Evolutionary conservation across 257 asterid genomes (phyloP).

Genomic region (Primulina tabacum): DNA sequence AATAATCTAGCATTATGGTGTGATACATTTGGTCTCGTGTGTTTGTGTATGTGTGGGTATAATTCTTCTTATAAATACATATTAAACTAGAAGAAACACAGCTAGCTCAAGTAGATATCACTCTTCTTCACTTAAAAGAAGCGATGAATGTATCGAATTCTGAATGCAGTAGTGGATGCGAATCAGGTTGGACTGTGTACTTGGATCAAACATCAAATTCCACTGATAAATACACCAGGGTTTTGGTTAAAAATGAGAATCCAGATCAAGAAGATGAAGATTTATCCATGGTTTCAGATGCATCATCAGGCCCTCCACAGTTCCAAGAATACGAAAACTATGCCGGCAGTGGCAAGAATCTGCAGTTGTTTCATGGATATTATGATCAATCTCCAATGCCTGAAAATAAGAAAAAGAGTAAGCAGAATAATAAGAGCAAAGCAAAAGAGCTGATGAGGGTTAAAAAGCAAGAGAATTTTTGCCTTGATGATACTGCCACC

Average conservation of each 20-base stretch:
- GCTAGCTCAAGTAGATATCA: neutral
- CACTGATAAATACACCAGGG: slow-evolving; percentile 31
- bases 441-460: neutral
- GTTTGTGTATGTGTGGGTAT: slow-evolving; percentile 12
- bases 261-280: slow-evolving; percentile 41
- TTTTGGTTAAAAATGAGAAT: slow-evolving; percentile 18
- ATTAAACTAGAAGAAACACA: slow-evolving; percentile 10
- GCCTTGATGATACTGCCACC: neutral
- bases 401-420: neutral
- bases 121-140: neutral
- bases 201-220: slow-evolving; percentile 64
- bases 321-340: slow-evolving; percentile 31
- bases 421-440: neutral
- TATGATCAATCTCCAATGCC: neutral
- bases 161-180: slow-evolving; percentile 76
- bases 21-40: slow-evolving; percentile 44
- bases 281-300: slow-evolving; percentile 28
- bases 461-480: neutral
- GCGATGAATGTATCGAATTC: slow-evolving; percentile 62
- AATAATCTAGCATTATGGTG: slow-evolving; percentile 49
- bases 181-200: slow-evolving; percentile 92
- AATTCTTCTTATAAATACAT: slow-evolving; percentile 41
- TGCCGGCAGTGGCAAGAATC: neutral
- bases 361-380: neutral
- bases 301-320: slow-evolving; percentile 17